phyloP scores from a whole-genome alignment of 1,139 yeast genomes.

The Yamadazyma mexicana region DNA sequence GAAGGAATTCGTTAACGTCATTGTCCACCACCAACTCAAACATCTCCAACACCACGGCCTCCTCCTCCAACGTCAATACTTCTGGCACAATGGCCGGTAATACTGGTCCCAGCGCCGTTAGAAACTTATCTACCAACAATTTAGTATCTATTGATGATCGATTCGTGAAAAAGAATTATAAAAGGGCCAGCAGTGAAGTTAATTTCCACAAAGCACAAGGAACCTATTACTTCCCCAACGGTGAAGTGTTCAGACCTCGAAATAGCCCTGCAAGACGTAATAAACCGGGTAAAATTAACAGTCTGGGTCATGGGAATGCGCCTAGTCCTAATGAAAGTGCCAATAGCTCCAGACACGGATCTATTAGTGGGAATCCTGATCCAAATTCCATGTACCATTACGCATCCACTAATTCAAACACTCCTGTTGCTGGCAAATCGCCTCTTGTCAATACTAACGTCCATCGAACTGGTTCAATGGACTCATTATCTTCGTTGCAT shows the following conservation, averaged over 20 bases:
- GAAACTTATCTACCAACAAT: conserved; percentile 42
- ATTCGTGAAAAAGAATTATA: conserved; percentile 24
- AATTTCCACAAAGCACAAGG: conserved; percentile 23
- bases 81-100: conserved; percentile 1
- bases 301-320: neutral
- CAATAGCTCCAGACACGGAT: neutral
- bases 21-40: conserved; percentile 22
- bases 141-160: conserved; percentile 38
- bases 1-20: conserved; percentile 39
- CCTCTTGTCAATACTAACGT: conserved; percentile 1
- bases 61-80: neutral
- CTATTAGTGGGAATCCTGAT: neutral
- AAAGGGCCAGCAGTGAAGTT: conserved; percentile 21
- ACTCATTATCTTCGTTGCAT: conserved; percentile 12
- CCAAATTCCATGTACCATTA: conserved; percentile 3
- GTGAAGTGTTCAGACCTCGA: conserved; percentile 54
- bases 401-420: neutral
- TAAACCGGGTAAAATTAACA: conserved; percentile 32
- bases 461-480: conserved; percentile 13
- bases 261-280: conserved; percentile 35
- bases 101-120: conserved; percentile 8
- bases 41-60: conserved; percentile 7
- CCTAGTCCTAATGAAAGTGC: neutral
- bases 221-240: conserved; percentile 52
- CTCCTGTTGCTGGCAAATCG: neutral